Conservation (phyloP, 1,284 basidiomycete genomes). For the Butyriboletus appendiculatus region DNA sequence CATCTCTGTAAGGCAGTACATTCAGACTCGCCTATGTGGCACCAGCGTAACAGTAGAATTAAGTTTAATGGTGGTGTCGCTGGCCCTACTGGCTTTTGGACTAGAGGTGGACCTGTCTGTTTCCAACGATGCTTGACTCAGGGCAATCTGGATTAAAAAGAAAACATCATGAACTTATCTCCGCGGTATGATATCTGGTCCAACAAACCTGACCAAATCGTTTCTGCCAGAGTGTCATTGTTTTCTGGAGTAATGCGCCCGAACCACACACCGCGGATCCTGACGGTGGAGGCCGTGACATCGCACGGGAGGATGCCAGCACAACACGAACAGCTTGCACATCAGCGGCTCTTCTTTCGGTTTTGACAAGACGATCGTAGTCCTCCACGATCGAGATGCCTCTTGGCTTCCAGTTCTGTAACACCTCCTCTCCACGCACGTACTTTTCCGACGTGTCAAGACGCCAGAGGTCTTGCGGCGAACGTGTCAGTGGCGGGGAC, state of each 20-base stretch:
- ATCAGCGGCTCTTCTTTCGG: constrained; percentile 78
- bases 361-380: constrained; percentile 67
- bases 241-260: constrained; percentile 62
- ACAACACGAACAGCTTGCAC: constrained; percentile 88
- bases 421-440: constrained; percentile 86
- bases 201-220: constrained; percentile 74
- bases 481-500: constrained; percentile 84
- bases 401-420: constrained; percentile 84
- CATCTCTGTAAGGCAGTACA: constrained; percentile 2
- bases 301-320: constrained; percentile 53
- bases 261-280: constrained; percentile 64
- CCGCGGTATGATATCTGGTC: not conserved
- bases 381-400: constrained; percentile 89
- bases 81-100: constrained; percentile 31
- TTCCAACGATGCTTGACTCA: constrained; percentile 69
- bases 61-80: constrained; percentile 61
- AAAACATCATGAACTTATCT: not conserved
- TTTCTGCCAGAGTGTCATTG: constrained; percentile 80
- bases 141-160: constrained; percentile 55
- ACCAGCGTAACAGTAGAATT: constrained; percentile 72
- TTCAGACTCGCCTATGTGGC: constrained; percentile 58
- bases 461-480: constrained; percentile 89
- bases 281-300: constrained; percentile 45
- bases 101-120: constrained; percentile 40
- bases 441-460: constrained; percentile 94